Percentiles rank a stretch among this genome's conserved stretches.
These are phyloP conservation scores for Sporothrix pallida DNA, from an alignment of 2,329 filamentous ascomycete species.

Conservation along the genomic window DNA sequence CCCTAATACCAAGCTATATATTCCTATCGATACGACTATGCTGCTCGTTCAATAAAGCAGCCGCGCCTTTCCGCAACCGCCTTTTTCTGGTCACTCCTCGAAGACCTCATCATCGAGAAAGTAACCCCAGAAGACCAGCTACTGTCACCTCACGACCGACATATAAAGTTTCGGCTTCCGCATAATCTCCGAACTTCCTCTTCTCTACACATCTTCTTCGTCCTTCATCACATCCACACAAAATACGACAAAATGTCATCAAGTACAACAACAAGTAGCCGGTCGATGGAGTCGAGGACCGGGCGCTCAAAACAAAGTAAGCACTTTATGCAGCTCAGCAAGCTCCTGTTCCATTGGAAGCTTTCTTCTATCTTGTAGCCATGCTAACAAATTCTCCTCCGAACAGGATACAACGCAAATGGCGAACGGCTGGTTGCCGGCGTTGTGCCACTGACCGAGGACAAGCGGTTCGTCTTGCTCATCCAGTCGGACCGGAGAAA, in stretches of 20 bases:
- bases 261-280: conserved; percentile 45
- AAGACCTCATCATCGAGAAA: neutral
- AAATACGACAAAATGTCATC: conserved; percentile 34
- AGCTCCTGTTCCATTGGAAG: conserved; percentile 51
- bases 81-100: neutral
- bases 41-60: conserved; percentile 25
- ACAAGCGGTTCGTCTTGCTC: conserved; percentile 86
- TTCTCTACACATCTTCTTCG: neutral
- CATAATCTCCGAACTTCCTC: neutral
- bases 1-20: neutral
- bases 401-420: conserved; percentile 83
- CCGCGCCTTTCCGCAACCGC: conserved; percentile 16
- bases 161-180: too few species aligned
- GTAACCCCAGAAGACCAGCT: neutral
- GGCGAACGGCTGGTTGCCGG: conserved; percentile 95
- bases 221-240: neutral
- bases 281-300: conserved; percentile 74
- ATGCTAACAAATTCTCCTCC: neutral
- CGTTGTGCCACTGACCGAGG: conserved; percentile 84
- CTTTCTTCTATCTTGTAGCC: neutral
- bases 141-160: neutral
- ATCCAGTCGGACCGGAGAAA: conserved; percentile 91
- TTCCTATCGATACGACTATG: conserved; percentile 26
- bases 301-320: conserved; percentile 80
- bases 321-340: neutral